Base-by-base conservation (phyloP, 2,329 filamentous ascomycete genomes). In the Coleophoma crateriformis region DNA sequence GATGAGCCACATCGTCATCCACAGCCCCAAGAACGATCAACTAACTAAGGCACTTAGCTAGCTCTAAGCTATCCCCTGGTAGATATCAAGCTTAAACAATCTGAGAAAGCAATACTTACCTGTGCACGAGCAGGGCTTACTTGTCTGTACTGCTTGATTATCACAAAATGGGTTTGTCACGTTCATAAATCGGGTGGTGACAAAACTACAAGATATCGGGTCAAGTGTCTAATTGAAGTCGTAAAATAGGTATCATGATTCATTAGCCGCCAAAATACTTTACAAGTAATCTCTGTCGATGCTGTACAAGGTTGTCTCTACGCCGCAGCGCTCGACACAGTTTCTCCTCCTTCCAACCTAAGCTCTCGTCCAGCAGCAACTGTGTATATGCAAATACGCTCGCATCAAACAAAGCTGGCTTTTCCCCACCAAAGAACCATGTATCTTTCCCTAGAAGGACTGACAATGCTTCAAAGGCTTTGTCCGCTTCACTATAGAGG, bases 331-430 rank as follows among this genome's bases (percentile, higher is more conserved):
- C 69, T 49, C 77, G 73, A 13, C 67, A 72, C 46, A 95, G 69
- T 47, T 74, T 72, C 52, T 76, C 77, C 50, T 88, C 81, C 51
- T 71, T 72, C 87, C 88, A 91, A 55, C 57, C 57, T 40, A 63
- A 61, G 2, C 60, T 61, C 33, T 82, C 76, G 52, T 87, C 82
- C 46, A 95, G 69, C 47, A 97, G 73, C 46, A 95, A 72, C 66
- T 95, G 82, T 0, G 88, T 91, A 67, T 96, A 99, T 3, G 90
- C 84, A 69, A 96, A 97, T 2, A 97, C 81, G 48, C 82, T 83
- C 7, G 92, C 91, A 68, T 99, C 94, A 59, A 97, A 92, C 20
- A 92, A 63, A 0, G 84, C 82, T 0, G 92, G 89, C 7, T 53
- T 55, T 3, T 59, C 52, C 22, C 50, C 57, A 2, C 58, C 76